Conservation (phyloP, 306 rosid genomes). For the Fragaria iinumae region DNA sequence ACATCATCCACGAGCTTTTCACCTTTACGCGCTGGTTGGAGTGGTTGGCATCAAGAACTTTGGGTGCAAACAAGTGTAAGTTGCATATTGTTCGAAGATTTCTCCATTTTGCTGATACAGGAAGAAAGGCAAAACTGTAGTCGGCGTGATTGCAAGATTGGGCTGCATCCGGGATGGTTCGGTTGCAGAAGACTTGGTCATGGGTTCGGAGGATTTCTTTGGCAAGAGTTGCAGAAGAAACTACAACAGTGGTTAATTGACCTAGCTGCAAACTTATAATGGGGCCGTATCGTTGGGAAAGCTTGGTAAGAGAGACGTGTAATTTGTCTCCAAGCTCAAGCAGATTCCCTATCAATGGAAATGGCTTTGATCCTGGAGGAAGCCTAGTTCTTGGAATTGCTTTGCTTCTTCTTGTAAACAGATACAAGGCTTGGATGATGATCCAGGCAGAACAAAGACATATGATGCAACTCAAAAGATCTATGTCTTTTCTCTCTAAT, state of each 20-base stretch:
- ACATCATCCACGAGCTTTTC: constrained; percentile 24
- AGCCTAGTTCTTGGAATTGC: constrained; percentile 5
- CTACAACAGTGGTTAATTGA: constrained; percentile 39
- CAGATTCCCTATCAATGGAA: constrained; percentile 51
- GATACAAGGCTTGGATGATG: constrained; percentile 12
- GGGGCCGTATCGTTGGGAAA: constrained; percentile 45
- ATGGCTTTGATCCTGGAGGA: constrained; percentile 54
- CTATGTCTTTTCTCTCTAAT: background rate
- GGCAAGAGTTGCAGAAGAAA: constrained; percentile 42
- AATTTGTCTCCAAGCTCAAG: constrained; percentile 48
- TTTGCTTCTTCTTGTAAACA: background rate
- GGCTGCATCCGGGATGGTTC: constrained; percentile 34
- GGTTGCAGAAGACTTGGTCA: constrained; percentile 38
- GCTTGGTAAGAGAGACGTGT: constrained; percentile 43
- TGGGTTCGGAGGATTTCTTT: constrained; percentile 43
- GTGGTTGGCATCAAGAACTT: constrained; percentile 33
- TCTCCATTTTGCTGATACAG: constrained; percentile 39
- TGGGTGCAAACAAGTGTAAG: constrained; percentile 29
- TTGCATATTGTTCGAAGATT: constrained; percentile 39
- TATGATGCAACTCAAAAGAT: constrained; percentile 1
- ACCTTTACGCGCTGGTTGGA: constrained; percentile 16
- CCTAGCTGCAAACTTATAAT: constrained; percentile 50
- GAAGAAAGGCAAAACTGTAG: constrained; percentile 34
- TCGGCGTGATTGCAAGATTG: constrained; percentile 25
- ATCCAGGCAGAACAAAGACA: constrained; percentile 8